Conservation (phyloP, 2,329 filamentous ascomycete genomes). For the Tricladium varicosporioides region DNA sequence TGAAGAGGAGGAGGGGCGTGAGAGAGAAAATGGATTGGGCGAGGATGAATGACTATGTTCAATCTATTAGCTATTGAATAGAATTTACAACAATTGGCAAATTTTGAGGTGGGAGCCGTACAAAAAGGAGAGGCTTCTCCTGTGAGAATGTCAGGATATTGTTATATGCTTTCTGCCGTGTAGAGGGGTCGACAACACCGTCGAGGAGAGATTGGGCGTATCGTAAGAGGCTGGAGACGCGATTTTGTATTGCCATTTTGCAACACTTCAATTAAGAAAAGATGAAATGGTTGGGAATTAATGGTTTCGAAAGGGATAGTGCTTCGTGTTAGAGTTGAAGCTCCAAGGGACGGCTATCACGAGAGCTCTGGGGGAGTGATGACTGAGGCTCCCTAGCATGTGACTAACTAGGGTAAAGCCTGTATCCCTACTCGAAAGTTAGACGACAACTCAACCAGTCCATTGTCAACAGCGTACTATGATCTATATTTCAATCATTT, state of each 20-base stretch:
- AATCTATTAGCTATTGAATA: constrained; percentile 15
- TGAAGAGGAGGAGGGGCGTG: constrained; percentile 67
- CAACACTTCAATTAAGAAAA: neutral
- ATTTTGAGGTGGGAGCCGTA: constrained; percentile 44
- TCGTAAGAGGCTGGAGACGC: constrained; percentile 19
- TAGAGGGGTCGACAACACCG: constrained; percentile 56
- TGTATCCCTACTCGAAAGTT: too few species aligned
- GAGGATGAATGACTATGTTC: constrained; percentile 64
- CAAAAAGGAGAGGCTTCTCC: constrained; percentile 67
- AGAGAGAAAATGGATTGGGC: constrained; percentile 64
- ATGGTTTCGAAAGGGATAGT: too few species aligned
- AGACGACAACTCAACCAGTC: too few species aligned
- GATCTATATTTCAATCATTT: too few species aligned
- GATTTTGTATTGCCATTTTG: constrained; percentile 22
- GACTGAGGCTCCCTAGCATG: too few species aligned
- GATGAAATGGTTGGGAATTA: too few species aligned
- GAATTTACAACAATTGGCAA: too few species aligned
- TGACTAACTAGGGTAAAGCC: too few species aligned
- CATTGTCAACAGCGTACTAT: too few species aligned
- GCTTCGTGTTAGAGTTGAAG: too few species aligned
- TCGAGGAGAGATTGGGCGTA: constrained; percentile 39
- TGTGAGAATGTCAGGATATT: constrained; percentile 54
- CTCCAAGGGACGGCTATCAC: too few species aligned
- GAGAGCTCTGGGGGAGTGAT: too few species aligned
- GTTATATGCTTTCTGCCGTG: constrained; percentile 55